Evolutionary conservation across 208 protist species (phyloP).

Genomic region (Phytomonas serpens): DNA sequence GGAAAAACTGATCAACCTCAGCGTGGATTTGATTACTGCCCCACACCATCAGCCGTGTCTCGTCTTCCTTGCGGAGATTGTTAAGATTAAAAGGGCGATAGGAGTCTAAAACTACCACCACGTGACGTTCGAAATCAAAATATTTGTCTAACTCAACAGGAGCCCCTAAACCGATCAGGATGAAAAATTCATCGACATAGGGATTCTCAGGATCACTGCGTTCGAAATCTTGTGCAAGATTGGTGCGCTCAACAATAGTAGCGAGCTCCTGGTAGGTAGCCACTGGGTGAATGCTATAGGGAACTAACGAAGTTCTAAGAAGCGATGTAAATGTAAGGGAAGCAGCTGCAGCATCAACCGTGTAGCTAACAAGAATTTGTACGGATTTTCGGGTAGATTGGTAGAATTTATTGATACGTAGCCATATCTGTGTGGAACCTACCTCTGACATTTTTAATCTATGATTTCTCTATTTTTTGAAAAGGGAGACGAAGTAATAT

Average conservation of each 20-base stretch:
- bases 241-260: slow-evolving; percentile 39
- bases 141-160: slow-evolving; percentile 37
- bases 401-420: slow-evolving; percentile 53
- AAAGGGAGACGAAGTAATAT: not conserved
- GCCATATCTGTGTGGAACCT: slow-evolving; percentile 39
- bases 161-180: slow-evolving; percentile 72
- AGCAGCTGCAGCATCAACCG: slow-evolving; percentile 72
- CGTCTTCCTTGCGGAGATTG: slow-evolving; percentile 53
- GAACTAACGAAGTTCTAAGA: slow-evolving; percentile 57
- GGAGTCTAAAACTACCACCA: slow-evolving; percentile 73
- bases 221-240: slow-evolving; percentile 49
- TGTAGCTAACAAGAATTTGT: slow-evolving; percentile 57
- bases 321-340: slow-evolving; percentile 57
- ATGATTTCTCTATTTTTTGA: not conserved
- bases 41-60: slow-evolving; percentile 55
- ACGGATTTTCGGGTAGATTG: slow-evolving; percentile 56
- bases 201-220: slow-evolving; percentile 16
- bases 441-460: slow-evolving; percentile 11
- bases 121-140: slow-evolving; percentile 61
- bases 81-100: slow-evolving; percentile 66
- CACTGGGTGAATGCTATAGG: slow-evolving; percentile 77
- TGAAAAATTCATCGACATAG: slow-evolving; percentile 50
- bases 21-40: slow-evolving; percentile 38
- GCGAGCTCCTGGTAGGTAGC: slow-evolving; percentile 45
- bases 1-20: slow-evolving; percentile 73